These are phyloP conservation scores for Septoria linicola DNA, from an alignment of 2,329 filamentous ascomycete species.

Conservation along the genomic window DNA sequence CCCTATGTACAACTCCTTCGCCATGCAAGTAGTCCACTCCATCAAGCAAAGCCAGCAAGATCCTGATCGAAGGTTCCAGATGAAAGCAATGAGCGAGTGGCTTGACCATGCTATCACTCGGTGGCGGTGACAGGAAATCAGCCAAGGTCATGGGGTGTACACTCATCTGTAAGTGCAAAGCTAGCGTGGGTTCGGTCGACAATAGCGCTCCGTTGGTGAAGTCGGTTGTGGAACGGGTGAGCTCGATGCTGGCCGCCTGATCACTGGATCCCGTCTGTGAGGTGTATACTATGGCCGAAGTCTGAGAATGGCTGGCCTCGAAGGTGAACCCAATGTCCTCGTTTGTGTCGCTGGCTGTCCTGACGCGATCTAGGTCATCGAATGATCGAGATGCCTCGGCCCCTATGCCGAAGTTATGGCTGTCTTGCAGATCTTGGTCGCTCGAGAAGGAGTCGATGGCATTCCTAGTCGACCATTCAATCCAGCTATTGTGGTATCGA, in stretches of 20 bases:
- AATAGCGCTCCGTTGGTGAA: constrained; percentile 11
- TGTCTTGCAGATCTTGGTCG: constrained; percentile 19
- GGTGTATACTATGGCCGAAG: neutral
- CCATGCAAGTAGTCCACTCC: constrained; percentile 65
- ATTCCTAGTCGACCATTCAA: constrained; percentile 47
- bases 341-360: constrained; percentile 20
- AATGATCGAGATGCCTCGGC: constrained; percentile 31
- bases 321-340: constrained; percentile 22
- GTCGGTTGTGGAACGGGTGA: constrained; percentile 11
- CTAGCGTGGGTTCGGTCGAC: constrained; percentile 39
- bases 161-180: constrained; percentile 68
- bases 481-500: constrained; percentile 64
- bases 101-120: constrained; percentile 13
- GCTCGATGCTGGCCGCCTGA: constrained; percentile 1
- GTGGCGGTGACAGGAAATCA: constrained; percentile 53
- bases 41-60: constrained; percentile 60
- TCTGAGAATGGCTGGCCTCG: constrained; percentile 14
- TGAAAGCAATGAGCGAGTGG: constrained; percentile 62
- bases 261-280: neutral
- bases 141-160: constrained; percentile 62
- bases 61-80: constrained; percentile 53
- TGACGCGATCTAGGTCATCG: constrained; percentile 19
- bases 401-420: neutral
- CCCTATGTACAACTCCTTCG: constrained; percentile 62
- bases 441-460: constrained; percentile 10